These are phyloP conservation scores for sunflower (Helianthus annuus) DNA, from an alignment of 129 eudicot genomes.

Conservation along the genomic window DNA sequence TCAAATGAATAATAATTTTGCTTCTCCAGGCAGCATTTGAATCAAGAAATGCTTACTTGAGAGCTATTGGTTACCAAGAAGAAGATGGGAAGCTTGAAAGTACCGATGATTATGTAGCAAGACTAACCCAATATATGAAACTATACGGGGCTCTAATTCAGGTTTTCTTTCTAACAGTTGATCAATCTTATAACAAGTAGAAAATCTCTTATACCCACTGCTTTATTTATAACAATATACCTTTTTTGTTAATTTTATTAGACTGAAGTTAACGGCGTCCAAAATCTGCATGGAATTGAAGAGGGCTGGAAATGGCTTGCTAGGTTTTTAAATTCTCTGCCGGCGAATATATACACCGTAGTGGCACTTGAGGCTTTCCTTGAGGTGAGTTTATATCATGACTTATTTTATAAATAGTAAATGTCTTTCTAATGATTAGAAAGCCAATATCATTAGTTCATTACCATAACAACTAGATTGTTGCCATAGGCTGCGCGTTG, in stretches of 20 bases:
- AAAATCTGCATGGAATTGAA: conserved; percentile 71
- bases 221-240: background rate
- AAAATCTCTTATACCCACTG: conserved; percentile 2
- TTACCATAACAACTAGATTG: background rate
- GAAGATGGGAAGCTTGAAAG: conserved; percentile 78
- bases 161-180: conserved; percentile 43
- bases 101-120: conserved; percentile 47
- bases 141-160: conserved; percentile 94
- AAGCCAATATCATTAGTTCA: background rate
- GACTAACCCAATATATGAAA: conserved; percentile 59
- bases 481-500: too few relatives aligned
- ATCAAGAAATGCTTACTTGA: conserved; percentile 54
- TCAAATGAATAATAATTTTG: background rate
- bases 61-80: conserved; percentile 78
- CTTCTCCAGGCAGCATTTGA: conserved; percentile 51
- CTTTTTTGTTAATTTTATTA: conserved; percentile 26
- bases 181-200: background rate
- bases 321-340: conserved; percentile 76
- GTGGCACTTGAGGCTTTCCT: conserved; percentile 75
- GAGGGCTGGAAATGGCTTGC: conserved; percentile 99
- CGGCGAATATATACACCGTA: conserved; percentile 63
- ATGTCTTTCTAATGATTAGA: background rate
- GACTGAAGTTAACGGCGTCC: conserved; percentile 70
- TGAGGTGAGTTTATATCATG: conserved; percentile 47
- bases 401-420: background rate